These are phyloP conservation scores for Metschnikowia borealis DNA, from an alignment of 805 yeast genomes.

Conservation along the genomic window DNA sequence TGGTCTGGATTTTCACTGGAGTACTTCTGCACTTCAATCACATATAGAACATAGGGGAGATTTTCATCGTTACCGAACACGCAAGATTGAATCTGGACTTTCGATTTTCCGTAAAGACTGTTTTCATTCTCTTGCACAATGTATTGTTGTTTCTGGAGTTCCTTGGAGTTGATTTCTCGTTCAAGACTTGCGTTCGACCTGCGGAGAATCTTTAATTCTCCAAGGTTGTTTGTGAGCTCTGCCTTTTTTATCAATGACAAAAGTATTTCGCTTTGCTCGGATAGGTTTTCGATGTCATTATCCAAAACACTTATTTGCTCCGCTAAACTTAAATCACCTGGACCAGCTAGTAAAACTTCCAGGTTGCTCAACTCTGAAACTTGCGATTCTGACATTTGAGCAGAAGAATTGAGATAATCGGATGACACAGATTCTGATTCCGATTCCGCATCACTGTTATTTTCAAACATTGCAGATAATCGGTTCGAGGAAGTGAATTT, in stretches of 20 bases:
- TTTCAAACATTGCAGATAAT: constrained; percentile 33
- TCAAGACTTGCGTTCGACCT: constrained; percentile 65
- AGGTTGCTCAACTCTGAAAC: constrained; percentile 17
- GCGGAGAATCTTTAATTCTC: constrained; percentile 62
- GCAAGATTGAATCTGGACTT: constrained; percentile 49
- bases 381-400: constrained; percentile 10
- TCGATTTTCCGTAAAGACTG: constrained; percentile 65
- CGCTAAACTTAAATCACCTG: constrained; percentile 61
- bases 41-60: constrained; percentile 52
- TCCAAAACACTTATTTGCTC: constrained; percentile 63
- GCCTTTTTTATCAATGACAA: constrained; percentile 74
- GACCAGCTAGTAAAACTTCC: constrained; percentile 55
- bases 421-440: constrained; percentile 30
- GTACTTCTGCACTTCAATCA: constrained; percentile 67
- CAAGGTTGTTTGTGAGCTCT: constrained; percentile 71
- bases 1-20: constrained; percentile 38
- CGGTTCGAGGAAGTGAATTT: constrained; percentile 11
- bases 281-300: constrained; percentile 53
- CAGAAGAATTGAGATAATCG: constrained; percentile 13
- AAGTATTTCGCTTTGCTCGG: constrained; percentile 60
- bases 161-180: constrained; percentile 70
- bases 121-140: constrained; percentile 80
- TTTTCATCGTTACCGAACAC: constrained; percentile 54
- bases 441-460: constrained; percentile 29
- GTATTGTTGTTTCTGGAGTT: constrained; percentile 72